phyloP scores from a whole-genome alignment of 1,284 basidiomycete genomes.

The Pholiota adiposa region DNA sequence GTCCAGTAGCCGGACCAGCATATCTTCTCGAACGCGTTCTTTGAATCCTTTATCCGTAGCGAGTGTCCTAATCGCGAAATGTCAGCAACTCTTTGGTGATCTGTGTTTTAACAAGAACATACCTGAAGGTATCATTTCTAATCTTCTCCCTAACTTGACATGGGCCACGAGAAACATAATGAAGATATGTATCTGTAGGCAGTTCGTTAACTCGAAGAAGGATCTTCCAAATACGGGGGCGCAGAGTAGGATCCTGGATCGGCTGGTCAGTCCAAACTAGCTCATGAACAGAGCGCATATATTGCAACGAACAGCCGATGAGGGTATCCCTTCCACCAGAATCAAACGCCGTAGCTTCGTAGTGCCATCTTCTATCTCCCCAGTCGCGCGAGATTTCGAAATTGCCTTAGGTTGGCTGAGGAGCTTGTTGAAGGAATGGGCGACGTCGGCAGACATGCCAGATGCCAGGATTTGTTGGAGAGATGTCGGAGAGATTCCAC shows the following conservation, averaged over 20 bases:
- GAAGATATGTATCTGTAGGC: constrained; percentile 76
- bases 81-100: too few species aligned
- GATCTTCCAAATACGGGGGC: constrained; percentile 91
- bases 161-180: constrained; percentile 83
- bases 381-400: constrained; percentile 64
- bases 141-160: constrained; percentile 91
- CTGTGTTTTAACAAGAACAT: constrained; percentile 17
- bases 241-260: constrained; percentile 71
- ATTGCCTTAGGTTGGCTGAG: constrained; percentile 68
- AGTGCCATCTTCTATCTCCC: constrained; percentile 77
- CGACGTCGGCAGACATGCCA: constrained; percentile 42
- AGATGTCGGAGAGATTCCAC: background rate
- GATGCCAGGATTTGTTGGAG: background rate
- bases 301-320: constrained; percentile 50
- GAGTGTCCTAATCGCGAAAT: constrained; percentile 66
- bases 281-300: constrained; percentile 12
- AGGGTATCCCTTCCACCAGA: constrained; percentile 87
- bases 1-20: constrained; percentile 93
- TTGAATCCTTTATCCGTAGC: constrained; percentile 96
- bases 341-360: constrained; percentile 85
- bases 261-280: background rate
- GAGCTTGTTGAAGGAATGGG: constrained; percentile 79
- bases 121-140: constrained; percentile 82
- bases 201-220: constrained; percentile 82
- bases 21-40: constrained; percentile 92